phyloP scores from a whole-genome alignment of 805 yeast genomes.

The Ogataea trehalophila region DNA sequence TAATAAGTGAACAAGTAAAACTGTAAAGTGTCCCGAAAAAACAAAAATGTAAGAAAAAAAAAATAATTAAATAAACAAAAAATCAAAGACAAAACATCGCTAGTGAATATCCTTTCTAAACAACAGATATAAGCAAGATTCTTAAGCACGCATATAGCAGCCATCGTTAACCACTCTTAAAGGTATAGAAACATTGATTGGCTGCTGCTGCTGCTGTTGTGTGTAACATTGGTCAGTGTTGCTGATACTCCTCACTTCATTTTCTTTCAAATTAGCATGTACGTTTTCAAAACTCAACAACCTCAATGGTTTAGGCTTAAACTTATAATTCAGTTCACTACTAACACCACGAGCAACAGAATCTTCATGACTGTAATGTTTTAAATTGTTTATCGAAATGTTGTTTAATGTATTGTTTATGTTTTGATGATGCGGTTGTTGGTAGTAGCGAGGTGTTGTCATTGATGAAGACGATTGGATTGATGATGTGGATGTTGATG shows the following conservation, averaged over 20 bases:
- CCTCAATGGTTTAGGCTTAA: constrained; percentile 18
- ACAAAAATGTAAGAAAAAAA: too few species aligned
- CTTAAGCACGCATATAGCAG: neutral
- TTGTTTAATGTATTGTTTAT: too few species aligned
- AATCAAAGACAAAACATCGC: neutral
- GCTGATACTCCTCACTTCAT: neutral
- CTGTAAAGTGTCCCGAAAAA: too few species aligned
- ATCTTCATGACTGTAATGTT: constrained; percentile 3
- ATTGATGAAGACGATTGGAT: constrained; percentile 12
- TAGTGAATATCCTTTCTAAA: neutral
- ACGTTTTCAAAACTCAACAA: constrained; percentile 1
- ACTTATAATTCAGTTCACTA: constrained; percentile 3
- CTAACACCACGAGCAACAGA: neutral
- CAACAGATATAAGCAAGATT: neutral
- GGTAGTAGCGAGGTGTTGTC: too few species aligned
- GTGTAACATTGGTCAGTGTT: neutral
- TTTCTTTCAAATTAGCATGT: neutral
- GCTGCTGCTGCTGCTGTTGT: neutral
- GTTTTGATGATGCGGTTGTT: too few species aligned
- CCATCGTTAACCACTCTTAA: neutral
- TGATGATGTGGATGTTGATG: constrained; percentile 31
- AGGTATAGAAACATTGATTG: neutral
- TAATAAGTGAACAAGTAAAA: too few species aligned
- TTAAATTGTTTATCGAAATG: too few species aligned
- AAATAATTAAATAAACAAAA: too few species aligned